phyloP scores from a whole-genome alignment of 2,329 filamentous ascomycete genomes.

The Tolypocladium amazonense region DNA sequence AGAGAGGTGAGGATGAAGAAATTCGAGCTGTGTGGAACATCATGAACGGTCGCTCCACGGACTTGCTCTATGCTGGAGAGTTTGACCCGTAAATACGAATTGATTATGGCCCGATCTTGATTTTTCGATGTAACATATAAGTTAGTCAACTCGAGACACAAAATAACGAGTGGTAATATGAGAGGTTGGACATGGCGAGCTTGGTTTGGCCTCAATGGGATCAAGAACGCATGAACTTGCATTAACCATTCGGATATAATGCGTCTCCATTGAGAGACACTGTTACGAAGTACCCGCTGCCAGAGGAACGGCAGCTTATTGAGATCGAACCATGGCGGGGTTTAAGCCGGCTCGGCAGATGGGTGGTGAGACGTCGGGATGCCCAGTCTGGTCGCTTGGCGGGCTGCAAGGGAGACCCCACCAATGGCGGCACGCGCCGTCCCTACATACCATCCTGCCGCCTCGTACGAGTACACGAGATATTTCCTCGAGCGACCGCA shows the following conservation, averaged over 20 bases:
- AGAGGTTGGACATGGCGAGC: background rate
- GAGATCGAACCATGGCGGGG: background rate
- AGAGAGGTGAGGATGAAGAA: slow-evolving; percentile 20
- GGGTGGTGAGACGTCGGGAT: background rate
- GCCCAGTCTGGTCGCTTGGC: background rate
- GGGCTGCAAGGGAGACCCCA: background rate
- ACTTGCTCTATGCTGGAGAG: slow-evolving; percentile 35
- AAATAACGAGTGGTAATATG: background rate
- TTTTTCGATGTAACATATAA: background rate
- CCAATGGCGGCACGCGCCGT: background rate
- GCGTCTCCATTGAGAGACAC: background rate
- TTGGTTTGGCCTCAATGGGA: background rate
- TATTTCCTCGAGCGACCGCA: background rate
- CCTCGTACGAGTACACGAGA: background rate
- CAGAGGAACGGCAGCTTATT: background rate
- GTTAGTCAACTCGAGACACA: background rate
- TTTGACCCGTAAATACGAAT: slow-evolving; percentile 17
- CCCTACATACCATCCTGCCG: background rate
- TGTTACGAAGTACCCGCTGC: background rate
- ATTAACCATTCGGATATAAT: background rate
- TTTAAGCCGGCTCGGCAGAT: background rate
- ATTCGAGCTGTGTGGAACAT: slow-evolving; percentile 32
- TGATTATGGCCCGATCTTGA: background rate
- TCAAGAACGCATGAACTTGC: background rate
- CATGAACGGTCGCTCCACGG: slow-evolving; percentile 30